Conservation (phyloP, 257 asterid genomes). For the Solanum clarkiae region DNA sequence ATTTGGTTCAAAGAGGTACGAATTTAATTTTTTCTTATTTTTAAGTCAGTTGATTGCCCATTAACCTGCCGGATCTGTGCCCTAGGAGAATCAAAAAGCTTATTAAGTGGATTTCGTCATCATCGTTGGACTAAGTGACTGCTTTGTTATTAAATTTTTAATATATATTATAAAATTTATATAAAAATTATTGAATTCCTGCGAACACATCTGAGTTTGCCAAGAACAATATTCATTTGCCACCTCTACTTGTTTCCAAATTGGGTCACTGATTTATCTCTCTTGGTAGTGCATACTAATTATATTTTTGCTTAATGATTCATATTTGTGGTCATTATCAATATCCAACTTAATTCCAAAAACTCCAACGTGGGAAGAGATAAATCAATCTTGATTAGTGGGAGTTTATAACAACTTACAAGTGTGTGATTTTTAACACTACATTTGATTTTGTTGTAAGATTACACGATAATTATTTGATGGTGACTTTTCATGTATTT, state of each 20-base stretch:
- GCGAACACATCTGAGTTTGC: too few species aligned
- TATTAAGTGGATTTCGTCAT: too few species aligned
- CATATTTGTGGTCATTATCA: background rate
- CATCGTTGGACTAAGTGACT: too few species aligned
- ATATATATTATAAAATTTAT: too few species aligned
- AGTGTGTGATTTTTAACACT: background rate
- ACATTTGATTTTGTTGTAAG: conserved; percentile 9
- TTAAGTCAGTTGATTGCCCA: too few species aligned
- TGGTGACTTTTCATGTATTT: conserved; percentile 5
- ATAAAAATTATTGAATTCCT: too few species aligned
- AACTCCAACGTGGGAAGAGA: background rate
- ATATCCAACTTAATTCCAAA: background rate
- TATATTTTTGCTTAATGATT: background rate
- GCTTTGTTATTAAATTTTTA: too few species aligned
- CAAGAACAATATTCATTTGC: background rate
- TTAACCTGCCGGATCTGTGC: too few species aligned
- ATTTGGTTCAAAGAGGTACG: too few species aligned
- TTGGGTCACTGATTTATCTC: background rate
- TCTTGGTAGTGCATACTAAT: background rate
- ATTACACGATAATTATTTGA: conserved; percentile 5
- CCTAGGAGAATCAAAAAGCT: too few species aligned
- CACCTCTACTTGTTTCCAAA: background rate
- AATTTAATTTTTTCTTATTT: too few species aligned
- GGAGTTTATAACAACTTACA: background rate
- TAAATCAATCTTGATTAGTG: background rate